Percentiles rank a stretch among this genome's conserved stretches.
Evolutionary conservation across 176 grass and related monocot species (phyloP).

Genomic region (Alloteropsis semialata): DNA sequence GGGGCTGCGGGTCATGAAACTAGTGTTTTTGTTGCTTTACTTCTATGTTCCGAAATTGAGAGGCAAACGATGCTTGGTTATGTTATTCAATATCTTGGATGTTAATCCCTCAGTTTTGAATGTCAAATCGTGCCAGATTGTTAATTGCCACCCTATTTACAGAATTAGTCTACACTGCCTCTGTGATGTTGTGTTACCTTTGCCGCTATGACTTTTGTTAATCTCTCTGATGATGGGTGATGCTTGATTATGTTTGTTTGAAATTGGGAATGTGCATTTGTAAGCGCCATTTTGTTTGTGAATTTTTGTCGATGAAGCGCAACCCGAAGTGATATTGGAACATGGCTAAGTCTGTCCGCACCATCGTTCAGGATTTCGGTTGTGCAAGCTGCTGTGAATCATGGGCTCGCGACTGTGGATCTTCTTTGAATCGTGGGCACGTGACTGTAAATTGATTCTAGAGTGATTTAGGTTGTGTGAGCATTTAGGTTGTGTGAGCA

Average conservation of each 20-base stretch:
- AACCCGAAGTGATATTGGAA: no score
- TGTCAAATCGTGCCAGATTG: background rate
- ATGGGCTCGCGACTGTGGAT: no score
- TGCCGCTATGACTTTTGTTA: background rate
- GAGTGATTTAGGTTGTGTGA: no score
- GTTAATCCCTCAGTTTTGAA: slow-evolving; percentile 38
- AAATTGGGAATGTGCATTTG: background rate
- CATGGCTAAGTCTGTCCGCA: background rate
- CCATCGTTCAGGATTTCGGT: no score
- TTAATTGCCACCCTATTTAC: background rate
- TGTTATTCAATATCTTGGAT: slow-evolving; percentile 31
- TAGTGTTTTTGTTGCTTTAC: slow-evolving; percentile 36
- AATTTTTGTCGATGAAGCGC: background rate
- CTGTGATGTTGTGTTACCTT: background rate
- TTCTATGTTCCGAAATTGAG: slow-evolving; percentile 4
- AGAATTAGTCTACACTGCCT: background rate
- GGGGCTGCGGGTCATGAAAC: background rate
- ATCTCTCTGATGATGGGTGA: background rate
- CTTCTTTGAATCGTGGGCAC: no score
- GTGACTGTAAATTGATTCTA: no score
- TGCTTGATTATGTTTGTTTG: background rate
- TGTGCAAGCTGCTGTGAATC: no score
- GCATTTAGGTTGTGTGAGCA: no score
- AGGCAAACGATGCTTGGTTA: slow-evolving; percentile 16
- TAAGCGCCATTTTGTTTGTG: background rate